phyloP scores from a whole-genome alignment of 2,329 filamentous ascomycete genomes.

The Plectosphaerella plurivora region DNA sequence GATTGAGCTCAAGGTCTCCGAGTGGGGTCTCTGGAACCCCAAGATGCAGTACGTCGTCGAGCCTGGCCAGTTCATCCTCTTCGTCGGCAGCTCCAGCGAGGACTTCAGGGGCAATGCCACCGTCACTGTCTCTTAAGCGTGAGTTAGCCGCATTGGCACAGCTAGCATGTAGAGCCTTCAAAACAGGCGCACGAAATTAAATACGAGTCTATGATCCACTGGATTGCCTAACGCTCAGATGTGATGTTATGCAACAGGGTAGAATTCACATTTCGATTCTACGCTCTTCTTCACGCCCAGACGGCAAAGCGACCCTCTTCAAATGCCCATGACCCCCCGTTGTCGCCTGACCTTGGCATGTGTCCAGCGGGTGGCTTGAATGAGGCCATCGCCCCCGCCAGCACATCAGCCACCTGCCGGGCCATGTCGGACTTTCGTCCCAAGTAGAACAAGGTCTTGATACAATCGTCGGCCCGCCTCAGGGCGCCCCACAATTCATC shows the following conservation, averaged over 20 bases:
- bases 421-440: slow-evolving; percentile 50
- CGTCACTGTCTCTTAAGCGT: slow-evolving; percentile 40
- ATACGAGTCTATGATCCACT: no score
- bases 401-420: slow-evolving; percentile 5
- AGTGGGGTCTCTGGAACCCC: slow-evolving; percentile 53
- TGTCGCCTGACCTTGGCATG: no score
- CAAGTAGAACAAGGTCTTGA: slow-evolving; percentile 48
- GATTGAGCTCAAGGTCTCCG: slow-evolving; percentile 50
- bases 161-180: no score
- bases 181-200: no score
- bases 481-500: not conserved
- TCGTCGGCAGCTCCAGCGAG: slow-evolving; percentile 55
- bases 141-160: no score
- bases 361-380: not conserved
- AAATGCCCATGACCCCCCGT: no score
- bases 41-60: slow-evolving; percentile 72
- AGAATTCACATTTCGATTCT: no score
- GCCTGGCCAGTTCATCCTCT: slow-evolving; percentile 60
- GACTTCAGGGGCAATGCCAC: slow-evolving; percentile 53
- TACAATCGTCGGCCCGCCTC: slow-evolving; percentile 32
- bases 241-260: no score
- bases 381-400: not conserved
- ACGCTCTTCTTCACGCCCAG: no score
- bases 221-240: no score
- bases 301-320: no score